Conservation (phyloP, 116 monocot species). For the Trichopus zeylanicus region DNA sequence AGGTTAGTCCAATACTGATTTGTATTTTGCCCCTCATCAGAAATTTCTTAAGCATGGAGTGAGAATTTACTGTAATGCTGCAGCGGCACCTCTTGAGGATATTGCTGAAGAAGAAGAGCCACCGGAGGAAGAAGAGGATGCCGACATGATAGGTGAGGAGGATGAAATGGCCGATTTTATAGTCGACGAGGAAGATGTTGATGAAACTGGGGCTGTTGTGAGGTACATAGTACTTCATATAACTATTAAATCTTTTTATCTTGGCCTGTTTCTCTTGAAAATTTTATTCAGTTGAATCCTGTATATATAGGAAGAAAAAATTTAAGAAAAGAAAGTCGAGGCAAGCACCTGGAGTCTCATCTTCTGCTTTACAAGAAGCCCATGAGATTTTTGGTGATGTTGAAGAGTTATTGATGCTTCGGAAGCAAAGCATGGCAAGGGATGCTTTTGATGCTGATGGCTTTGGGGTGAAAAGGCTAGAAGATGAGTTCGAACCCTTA, state of each 20-base stretch:
- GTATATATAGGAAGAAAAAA: conserved; percentile 62
- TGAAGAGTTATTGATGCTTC: conserved; percentile 61
- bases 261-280: too few relatives aligned
- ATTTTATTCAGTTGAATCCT: too few relatives aligned
- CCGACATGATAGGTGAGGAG: conserved; percentile 62
- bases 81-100: conserved; percentile 75
- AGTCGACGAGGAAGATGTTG: conserved; percentile 88
- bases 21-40: too few relatives aligned
- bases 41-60: too few relatives aligned
- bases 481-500: conserved; percentile 91
- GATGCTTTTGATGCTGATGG: conserved; percentile 27
- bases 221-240: conserved; percentile 43
- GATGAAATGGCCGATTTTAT: conserved; percentile 99
- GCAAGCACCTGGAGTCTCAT: conserved; percentile 77
- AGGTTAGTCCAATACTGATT: too few relatives aligned
- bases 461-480: conserved; percentile 83
- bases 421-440: conserved; percentile 54
- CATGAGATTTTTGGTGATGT: conserved; percentile 97
- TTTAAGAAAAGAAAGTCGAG: conserved; percentile 58
- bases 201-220: conserved; percentile 63
- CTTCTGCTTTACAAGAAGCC: conserved; percentile 83
- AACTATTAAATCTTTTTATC: too few relatives aligned
- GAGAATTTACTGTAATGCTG: too few relatives aligned
- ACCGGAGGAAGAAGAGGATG: conserved; percentile 65
- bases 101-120: conserved; percentile 84